Percentiles rank a stretch among this genome's conserved stretches.
Conservation (phyloP, 2,329 filamentous ascomycete species). For the Tolypocladium cylindrosporum region DNA sequence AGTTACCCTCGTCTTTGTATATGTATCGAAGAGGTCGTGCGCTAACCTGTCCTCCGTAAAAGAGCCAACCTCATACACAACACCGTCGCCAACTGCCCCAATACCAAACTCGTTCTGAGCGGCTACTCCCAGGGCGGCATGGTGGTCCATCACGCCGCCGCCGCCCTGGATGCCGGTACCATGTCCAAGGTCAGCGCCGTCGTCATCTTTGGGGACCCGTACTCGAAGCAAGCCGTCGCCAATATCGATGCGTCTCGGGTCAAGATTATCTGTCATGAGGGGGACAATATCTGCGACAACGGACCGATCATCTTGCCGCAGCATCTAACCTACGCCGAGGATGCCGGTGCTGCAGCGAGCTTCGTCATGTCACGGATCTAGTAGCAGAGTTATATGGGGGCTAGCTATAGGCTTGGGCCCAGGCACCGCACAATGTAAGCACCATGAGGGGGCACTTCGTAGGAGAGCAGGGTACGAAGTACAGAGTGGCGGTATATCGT, state of each 20-base stretch:
- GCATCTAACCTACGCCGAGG: slow-evolving; percentile 17
- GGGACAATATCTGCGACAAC: slow-evolving; percentile 18
- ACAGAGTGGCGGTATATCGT: not conserved
- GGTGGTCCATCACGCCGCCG: slow-evolving; percentile 16
- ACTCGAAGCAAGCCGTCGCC: slow-evolving; percentile 9
- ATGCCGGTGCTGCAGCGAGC: slow-evolving; percentile 12
- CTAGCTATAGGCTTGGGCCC: not conserved
- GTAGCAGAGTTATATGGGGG: not conserved
- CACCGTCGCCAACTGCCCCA: slow-evolving; percentile 16
- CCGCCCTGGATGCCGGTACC: slow-evolving; percentile 9
- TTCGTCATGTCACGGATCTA: slow-evolving; percentile 10
- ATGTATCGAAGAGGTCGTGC: not conserved
- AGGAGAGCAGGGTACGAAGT: not conserved
- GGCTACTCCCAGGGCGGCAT: slow-evolving; percentile 19
- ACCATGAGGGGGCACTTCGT: not conserved
- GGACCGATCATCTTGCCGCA: slow-evolving; percentile 14
- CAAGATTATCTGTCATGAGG: slow-evolving; percentile 14
- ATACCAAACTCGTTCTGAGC: slow-evolving; percentile 13
- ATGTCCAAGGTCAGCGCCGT: slow-evolving; percentile 16
- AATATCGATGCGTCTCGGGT: slow-evolving; percentile 11
- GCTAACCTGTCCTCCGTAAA: not conserved
- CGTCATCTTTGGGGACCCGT: slow-evolving; percentile 21
- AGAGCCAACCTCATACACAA: slow-evolving; percentile 23
- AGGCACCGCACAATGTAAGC: not conserved
- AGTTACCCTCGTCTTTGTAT: slow-evolving; percentile 1